These are phyloP conservation scores for Acidiella bohemica DNA, from an alignment of 495 filamentous ascomycete genomes.

Conservation along the genomic window DNA sequence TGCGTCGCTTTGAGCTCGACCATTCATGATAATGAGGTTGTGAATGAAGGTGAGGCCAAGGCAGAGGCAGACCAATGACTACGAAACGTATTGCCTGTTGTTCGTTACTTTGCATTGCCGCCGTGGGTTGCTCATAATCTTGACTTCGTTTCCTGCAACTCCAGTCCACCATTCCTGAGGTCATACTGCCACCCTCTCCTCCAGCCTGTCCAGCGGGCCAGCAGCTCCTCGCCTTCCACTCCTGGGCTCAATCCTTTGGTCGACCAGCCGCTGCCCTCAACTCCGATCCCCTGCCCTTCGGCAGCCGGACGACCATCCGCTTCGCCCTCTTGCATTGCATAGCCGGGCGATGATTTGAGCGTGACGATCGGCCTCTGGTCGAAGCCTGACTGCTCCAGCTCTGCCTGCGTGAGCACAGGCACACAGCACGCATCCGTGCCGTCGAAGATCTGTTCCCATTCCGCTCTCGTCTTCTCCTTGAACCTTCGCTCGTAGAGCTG, in stretches of 20 bases:
- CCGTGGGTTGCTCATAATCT: too few species aligned
- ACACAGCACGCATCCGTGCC: constrained; percentile 86
- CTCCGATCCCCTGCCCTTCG: constrained; percentile 37
- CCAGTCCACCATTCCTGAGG: constrained; percentile 45
- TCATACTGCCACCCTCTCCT: constrained; percentile 53
- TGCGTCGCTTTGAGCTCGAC: too few species aligned
- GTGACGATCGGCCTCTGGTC: constrained; percentile 67
- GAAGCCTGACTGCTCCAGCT: constrained; percentile 53
- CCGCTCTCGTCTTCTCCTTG: constrained; percentile 53
- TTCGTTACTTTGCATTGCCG: too few species aligned
- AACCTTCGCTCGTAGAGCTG: constrained; percentile 50
- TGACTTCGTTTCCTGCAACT: constrained; percentile 14
- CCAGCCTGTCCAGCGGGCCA: constrained; percentile 72
- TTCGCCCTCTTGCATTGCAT: constrained; percentile 34
- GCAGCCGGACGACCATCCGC: constrained; percentile 29
- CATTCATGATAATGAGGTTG: too few species aligned
- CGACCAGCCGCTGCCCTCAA: constrained; percentile 38
- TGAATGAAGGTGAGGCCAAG: too few species aligned
- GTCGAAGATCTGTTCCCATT: constrained; percentile 81
- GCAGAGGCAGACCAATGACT: too few species aligned
- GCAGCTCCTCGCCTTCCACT: constrained; percentile 52
- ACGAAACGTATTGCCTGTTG: too few species aligned
- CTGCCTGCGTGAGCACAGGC: constrained; percentile 60
- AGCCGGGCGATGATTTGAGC: constrained; percentile 49
- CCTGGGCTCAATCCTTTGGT: constrained; percentile 48